Evolutionary conservation across 2,329 filamentous ascomycete species (phyloP), one percentile per base, ranked within the genome.

Genomic region (Aspergillus jensenii): DNA sequence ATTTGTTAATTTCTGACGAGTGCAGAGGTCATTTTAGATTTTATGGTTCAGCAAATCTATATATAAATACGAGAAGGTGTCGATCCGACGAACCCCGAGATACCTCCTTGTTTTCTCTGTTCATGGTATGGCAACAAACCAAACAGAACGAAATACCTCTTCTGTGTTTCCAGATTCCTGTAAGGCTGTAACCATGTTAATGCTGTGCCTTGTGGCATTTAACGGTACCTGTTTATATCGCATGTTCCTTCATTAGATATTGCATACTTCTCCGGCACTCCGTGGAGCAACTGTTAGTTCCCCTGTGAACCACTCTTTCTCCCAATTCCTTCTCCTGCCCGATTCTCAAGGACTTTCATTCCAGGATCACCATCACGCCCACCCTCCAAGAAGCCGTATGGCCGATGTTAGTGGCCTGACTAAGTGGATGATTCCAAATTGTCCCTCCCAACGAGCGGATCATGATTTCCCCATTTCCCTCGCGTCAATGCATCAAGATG

Each of bases 11-110:
- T n/a, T 49, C 31, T 40, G 15, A 27, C 43, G 33, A 41, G 46
- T n/a, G 5, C 25, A 23, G 31, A 41, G 17, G 8, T 31, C 27
- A 31, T 31, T 35, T 52, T 6, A 33, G 54, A 55, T 56, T 59
- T 59, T 53, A 56, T 55, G 58, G 17, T 47, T 51, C 14, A 33
- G 14, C 21, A 39, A 31, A 49, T 59, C 62, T 63, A 63, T 58
- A 62, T 59, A 62, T 63, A 60, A 62, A 63, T 53, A 63, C 62
- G 62, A 62, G 60, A 56, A 57, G 27, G 25, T 37, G 51, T 51
- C 51, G 51, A 55, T 63, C 57, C 31, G 35, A n/a, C 9, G 23
- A 11, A 25, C 41, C 9, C 12, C 21, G 17, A 23, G 41, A 23
- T 15, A 11, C 19, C n/a, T 15, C 5, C 41, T 45, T 14, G 7